Conservation (phyloP, 2,329 filamentous ascomycete genomes). For the Myriosclerotinia curreyana region DNA sequence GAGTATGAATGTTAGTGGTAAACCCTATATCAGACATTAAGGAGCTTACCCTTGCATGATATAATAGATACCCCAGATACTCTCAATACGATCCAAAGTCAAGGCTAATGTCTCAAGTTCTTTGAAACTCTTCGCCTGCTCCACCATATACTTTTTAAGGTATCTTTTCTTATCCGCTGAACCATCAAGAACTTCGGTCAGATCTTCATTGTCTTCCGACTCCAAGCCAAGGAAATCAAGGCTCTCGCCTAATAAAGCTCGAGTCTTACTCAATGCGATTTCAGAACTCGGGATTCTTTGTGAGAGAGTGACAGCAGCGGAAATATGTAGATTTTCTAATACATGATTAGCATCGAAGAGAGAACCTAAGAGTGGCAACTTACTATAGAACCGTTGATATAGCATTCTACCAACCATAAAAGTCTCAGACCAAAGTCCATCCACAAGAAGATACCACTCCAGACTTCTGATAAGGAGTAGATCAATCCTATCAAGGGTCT, state of each 20-base stretch:
- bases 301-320: slow-evolving; percentile 54
- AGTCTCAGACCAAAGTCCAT: slow-evolving; percentile 68
- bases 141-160: slow-evolving; percentile 42
- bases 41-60: slow-evolving; percentile 32
- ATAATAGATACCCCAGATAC: slow-evolving; percentile 45
- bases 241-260: slow-evolving; percentile 42
- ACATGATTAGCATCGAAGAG: slow-evolving; percentile 27
- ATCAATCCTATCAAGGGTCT: slow-evolving; percentile 61
- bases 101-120: slow-evolving; percentile 67
- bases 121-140: slow-evolving; percentile 59
- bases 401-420: slow-evolving; percentile 66
- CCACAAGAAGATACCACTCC: slow-evolving; percentile 79
- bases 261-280: slow-evolving; percentile 39
- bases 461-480: slow-evolving; percentile 72
- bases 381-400: slow-evolving; percentile 83
- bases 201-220: slow-evolving; percentile 33
- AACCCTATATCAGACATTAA: not conserved
- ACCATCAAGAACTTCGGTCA: slow-evolving; percentile 39
- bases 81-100: slow-evolving; percentile 66
- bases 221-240: slow-evolving; percentile 40
- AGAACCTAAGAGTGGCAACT: slow-evolving; percentile 42
- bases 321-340: slow-evolving; percentile 45
- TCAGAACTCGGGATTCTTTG: slow-evolving; percentile 49
- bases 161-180: slow-evolving; percentile 39
- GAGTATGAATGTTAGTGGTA: not conserved